Base-by-base conservation (phyloP, 306 rosid genomes). In the Purshia tridentata region DNA sequence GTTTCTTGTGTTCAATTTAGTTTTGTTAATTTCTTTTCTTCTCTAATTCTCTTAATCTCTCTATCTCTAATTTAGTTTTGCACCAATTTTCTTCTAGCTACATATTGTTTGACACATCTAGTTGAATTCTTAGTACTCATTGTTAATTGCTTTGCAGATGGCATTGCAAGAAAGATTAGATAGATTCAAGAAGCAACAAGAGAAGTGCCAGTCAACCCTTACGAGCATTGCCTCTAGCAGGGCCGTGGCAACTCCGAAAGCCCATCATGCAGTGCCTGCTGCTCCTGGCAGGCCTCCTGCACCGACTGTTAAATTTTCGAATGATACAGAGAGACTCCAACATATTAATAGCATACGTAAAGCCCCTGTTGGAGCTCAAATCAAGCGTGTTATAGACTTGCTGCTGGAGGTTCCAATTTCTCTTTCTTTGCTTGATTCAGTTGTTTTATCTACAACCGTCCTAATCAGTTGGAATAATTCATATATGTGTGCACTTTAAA, bases 291-390 rank as follows among this genome's bases (percentile, higher is more conserved):
- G 76, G 77, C 79, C 86, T 74, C 83, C 85, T 0, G 69, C 80
- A 29, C 89, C 91, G 51, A 84, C 86, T 59, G 84, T 89, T 46
- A 94, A 94, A 75, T 91, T 91, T 75, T 94, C 99, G 0, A 94
- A 84, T 64, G 99, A 94, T 63, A 94, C 97, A 0, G 99, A 89
- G 81, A 85, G 99, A 70, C 97, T 94, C 71, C 99, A 94, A 69
- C 95, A 91, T 35, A 91, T 91, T 9, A 87, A 89, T 57, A 88
- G 81, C 78, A 91, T 94, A 2, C 86, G 96, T 49, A 94, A 88
- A 57, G 78, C 87, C 47, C 92, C 96, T 0, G 97, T 90, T 0
- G 97, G 99, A 78, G 92, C 97, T 72, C 99, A 94, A 82, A 91
- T 94, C 82, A 94, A 88, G 85, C 91, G 95, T 53, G 97, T 94